Conservation (phyloP, 768 basidiomycete species). For the Pisolithus albus region DNA sequence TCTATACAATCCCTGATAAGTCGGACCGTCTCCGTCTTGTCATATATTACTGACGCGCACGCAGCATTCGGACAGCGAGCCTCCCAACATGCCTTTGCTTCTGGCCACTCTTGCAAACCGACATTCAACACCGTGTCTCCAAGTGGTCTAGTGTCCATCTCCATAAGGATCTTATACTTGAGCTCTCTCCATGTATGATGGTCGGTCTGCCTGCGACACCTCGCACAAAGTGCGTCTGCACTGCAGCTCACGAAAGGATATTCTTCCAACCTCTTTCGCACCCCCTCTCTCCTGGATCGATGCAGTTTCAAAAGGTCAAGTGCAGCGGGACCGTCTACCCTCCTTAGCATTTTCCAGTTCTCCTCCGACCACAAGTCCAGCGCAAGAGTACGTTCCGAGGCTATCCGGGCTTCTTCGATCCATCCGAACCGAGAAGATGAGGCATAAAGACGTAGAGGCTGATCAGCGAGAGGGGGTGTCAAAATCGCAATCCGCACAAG, state of each 20-base stretch:
- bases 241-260: slow-evolving; percentile 51
- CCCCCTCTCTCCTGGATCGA: slow-evolving; percentile 40
- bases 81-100: slow-evolving; percentile 56
- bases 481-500: slow-evolving; percentile 53
- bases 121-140: slow-evolving; percentile 49
- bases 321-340: slow-evolving; percentile 44
- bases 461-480: slow-evolving; percentile 42
- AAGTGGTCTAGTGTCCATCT: slow-evolving; percentile 52
- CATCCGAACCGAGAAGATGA: slow-evolving; percentile 54
- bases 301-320: slow-evolving; percentile 53
- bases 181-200: slow-evolving; percentile 62
- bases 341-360: slow-evolving; percentile 39
- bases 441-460: slow-evolving; percentile 49
- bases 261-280: slow-evolving; percentile 44
- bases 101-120: slow-evolving; percentile 49
- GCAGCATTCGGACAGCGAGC: slow-evolving; percentile 41
- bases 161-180: slow-evolving; percentile 47
- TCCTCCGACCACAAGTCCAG: slow-evolving; percentile 44
- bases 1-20: slow-evolving; percentile 51
- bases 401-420: slow-evolving; percentile 46
- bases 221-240: slow-evolving; percentile 36
- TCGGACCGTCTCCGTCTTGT: slow-evolving; percentile 47
- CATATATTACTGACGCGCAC: slow-evolving; percentile 49
- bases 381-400: slow-evolving; percentile 50
- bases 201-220: slow-evolving; percentile 43